These are phyloP conservation scores for Ogataea sp. DNA, from an alignment of 805 yeast species.

Conservation along the genomic window DNA sequence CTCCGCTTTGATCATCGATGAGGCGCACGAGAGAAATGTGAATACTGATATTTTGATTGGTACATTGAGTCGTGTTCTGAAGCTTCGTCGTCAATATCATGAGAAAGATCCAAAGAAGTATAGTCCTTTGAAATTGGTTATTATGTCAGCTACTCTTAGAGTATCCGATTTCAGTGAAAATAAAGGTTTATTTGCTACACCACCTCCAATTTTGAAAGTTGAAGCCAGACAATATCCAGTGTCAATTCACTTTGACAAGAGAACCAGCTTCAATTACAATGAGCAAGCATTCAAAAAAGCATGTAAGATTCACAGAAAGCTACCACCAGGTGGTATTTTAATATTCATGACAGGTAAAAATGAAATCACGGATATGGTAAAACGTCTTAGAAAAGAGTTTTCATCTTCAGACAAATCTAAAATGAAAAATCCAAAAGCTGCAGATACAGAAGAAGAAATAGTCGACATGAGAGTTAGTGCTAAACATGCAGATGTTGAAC, in stretches of 20 bases:
- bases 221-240: constrained; percentile 95
- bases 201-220: constrained; percentile 85
- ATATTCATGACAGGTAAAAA: constrained; percentile 92
- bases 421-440: constrained; percentile 2
- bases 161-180: constrained; percentile 92
- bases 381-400: constrained; percentile 57
- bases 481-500: constrained; percentile 65
- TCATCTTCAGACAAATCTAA: constrained; percentile 36
- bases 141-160: constrained; percentile 96
- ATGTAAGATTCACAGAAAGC: constrained; percentile 72
- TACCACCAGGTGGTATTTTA: constrained; percentile 93
- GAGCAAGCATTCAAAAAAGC: constrained; percentile 84
- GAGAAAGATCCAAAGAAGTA: constrained; percentile 35
- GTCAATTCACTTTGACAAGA: constrained; percentile 77
- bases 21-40: constrained; percentile 95
- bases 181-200: constrained; percentile 47
- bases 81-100: constrained; percentile 53
- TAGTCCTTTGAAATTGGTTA: constrained; percentile 69
- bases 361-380: constrained; percentile 76
- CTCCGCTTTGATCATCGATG: constrained; percentile 86
- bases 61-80: constrained; percentile 80
- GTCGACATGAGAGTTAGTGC: constrained; percentile 44
- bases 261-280: constrained; percentile 69
- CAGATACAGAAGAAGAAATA: constrained; percentile 21
- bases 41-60: constrained; percentile 96